Evolutionary conservation across 2,329 filamentous ascomycete genomes (phyloP), one percentile per base, ranked within the genome.

Genomic region (Diatrype stigma): DNA sequence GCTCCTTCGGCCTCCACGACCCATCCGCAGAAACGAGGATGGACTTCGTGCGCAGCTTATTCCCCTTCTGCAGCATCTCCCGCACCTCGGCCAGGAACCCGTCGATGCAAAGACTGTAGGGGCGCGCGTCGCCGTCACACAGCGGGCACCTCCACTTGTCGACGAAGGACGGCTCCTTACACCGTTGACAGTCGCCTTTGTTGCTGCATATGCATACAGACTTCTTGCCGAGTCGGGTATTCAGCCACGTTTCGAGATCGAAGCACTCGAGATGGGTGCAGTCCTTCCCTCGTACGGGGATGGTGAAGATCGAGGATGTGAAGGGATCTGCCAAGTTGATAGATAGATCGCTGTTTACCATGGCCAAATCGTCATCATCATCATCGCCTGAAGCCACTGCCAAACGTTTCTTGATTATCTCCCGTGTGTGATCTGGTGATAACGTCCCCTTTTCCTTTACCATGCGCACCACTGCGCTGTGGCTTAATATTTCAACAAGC

Each of bases 131-230:
- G 30, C 72, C 73, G 23, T 77, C 76, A 67, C 93, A 97, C 28
- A 96, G 82, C 0, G 94, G 94, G 61, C 94, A 99, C 56, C 81
- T 86, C 91, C 92, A 96, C 48, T 82, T 81, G 61, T 94, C 89
- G 0, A 81, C 74, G 49, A 79, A 70, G 1, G 76, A 77, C 8
- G 80, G 82, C 57, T 85, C 77, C 42, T 59, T 64, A 11, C 73
- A 77, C 1, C 34, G 50, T 11, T 53, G 51, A 49, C 77, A 76
- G 37, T 65, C 59, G 46, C 66, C 26, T 10, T 30, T 48, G 21
- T 59, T 48, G 46, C 63, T 59, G 57, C 73, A 77, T 28, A 58
- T 60, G 22, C 57, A 58, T 22, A 44, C 6, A 12, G 61, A 57
- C 22, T 69, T 65, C 53, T 77, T 78, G 14, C 71, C 69, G 5